Percentiles rank a stretch among this genome's conserved stretches.
Evolutionary conservation across 2,329 filamentous ascomycete species (phyloP).

Genomic region (Cladophialophora immunda): DNA sequence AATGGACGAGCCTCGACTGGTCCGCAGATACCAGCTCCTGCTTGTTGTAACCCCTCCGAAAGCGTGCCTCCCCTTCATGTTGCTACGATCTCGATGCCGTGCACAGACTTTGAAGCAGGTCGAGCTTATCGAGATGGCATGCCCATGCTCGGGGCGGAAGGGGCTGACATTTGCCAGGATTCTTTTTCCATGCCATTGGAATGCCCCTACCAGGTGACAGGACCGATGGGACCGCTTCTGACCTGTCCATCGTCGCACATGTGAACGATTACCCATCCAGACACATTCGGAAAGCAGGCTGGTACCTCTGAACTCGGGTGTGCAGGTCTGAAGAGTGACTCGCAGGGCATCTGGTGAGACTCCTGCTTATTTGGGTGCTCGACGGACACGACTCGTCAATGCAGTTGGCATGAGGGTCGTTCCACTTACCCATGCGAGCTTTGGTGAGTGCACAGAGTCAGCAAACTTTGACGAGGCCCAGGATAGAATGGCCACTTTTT

Average conservation of each 20-base stretch:
- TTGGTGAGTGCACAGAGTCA: background rate
- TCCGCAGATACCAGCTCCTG: background rate
- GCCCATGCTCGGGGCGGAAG: background rate
- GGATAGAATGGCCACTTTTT: slow-evolving; percentile 4
- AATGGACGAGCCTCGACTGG: background rate
- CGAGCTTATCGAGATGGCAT: background rate
- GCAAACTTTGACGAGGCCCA: background rate
- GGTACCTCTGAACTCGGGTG: slow-evolving; percentile 16
- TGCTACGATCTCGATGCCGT: background rate
- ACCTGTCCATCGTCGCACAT: background rate
- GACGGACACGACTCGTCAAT: background rate
- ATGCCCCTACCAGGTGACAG: slow-evolving; percentile 3
- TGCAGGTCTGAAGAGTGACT: slow-evolving; percentile 7
- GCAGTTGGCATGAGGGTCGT: background rate
- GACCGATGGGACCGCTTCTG: background rate
- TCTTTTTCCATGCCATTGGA: background rate
- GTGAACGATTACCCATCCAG: background rate
- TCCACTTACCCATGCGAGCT: background rate
- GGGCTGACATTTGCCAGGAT: background rate
- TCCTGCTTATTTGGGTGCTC: slow-evolving; percentile 15
- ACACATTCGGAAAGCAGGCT: slow-evolving; percentile 2
- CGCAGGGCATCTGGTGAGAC: slow-evolving; percentile 27
- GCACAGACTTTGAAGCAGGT: background rate
- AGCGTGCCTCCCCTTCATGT: background rate
- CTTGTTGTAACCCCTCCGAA: background rate